phyloP scores from a whole-genome alignment of 2,329 filamentous ascomycete genomes.

The Keithomyces neogunnii region DNA sequence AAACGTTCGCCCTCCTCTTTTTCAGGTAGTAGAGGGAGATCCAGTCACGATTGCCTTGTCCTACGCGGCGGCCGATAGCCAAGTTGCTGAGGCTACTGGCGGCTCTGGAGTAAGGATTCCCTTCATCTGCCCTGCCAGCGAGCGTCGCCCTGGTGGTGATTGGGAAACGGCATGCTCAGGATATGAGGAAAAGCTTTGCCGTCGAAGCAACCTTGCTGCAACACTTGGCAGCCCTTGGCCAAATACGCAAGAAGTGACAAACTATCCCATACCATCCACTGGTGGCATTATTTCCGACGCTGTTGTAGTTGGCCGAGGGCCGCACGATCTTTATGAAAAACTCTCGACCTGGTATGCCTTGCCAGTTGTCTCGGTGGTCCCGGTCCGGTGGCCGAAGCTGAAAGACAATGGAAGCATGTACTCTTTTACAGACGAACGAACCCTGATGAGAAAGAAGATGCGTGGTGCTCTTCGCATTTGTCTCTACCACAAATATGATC shows the following conservation, averaged over 20 bases:
- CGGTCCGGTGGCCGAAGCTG: slow-evolving; percentile 65
- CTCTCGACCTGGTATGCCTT: slow-evolving; percentile 48
- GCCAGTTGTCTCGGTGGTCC: slow-evolving; percentile 66
- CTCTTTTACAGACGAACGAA: slow-evolving; percentile 62
- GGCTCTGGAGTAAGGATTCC: slow-evolving; percentile 39
- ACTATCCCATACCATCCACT: slow-evolving; percentile 64
- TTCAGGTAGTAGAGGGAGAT: slow-evolving; percentile 46
- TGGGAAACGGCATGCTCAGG: slow-evolving; percentile 57
- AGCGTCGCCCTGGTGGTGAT: slow-evolving; percentile 69
- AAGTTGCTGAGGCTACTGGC: slow-evolving; percentile 23
- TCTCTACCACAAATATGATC: slow-evolving; percentile 46
- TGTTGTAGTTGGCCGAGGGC: slow-evolving; percentile 66
- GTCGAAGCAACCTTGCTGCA: slow-evolving; percentile 64
- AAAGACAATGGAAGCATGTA: slow-evolving; percentile 59
- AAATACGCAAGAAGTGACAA: slow-evolving; percentile 32
- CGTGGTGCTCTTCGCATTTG: slow-evolving; percentile 63
- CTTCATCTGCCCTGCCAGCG: slow-evolving; percentile 67
- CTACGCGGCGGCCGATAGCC: slow-evolving; percentile 38
- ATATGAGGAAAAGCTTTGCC: slow-evolving; percentile 59
- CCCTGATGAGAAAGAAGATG: slow-evolving; percentile 67
- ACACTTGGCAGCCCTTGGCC: slow-evolving; percentile 55
- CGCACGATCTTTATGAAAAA: slow-evolving; percentile 55
- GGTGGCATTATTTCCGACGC: slow-evolving; percentile 63
- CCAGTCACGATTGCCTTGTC: slow-evolving; percentile 52
- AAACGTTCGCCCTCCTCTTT: slow-evolving; percentile 32